Percentiles rank a stretch among this genome's conserved stretches.
Evolutionary conservation across 1,284 basidiomycete genomes (phyloP).

Genomic region (Phenoliferia sp.): DNA sequence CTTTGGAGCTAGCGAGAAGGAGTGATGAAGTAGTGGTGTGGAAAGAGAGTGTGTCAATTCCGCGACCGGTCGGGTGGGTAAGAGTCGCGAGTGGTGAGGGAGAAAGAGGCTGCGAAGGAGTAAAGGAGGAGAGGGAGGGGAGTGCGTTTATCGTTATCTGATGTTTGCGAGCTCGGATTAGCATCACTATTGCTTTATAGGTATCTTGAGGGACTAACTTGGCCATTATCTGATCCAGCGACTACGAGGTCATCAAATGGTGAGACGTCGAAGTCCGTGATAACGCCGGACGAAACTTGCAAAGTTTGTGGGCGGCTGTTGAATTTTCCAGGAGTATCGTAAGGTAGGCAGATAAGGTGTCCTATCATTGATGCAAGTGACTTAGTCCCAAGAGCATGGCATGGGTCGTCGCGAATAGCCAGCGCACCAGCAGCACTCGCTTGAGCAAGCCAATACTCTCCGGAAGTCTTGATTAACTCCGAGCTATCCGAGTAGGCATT

Average conservation of each 20-base stretch:
- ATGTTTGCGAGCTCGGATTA: too few relatives aligned
- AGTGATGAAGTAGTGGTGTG: conserved; percentile 45
- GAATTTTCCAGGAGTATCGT: conserved; percentile 33
- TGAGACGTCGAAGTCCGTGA: conserved; percentile 33
- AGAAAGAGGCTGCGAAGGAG: neutral
- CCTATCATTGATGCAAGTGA: conserved; percentile 19
- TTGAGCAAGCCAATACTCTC: conserved; percentile 28
- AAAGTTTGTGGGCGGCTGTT: conserved; percentile 23
- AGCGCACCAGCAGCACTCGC: conserved; percentile 19
- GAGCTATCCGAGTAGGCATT: conserved; percentile 15
- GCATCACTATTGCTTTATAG: too few relatives aligned
- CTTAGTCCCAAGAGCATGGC: too few relatives aligned
- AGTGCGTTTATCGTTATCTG: conserved; percentile 19
- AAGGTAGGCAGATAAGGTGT: conserved; percentile 30
- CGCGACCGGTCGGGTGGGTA: conserved; percentile 4
- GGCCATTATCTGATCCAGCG: conserved; percentile 27
- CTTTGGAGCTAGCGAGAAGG: conserved; percentile 35
- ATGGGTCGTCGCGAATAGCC: too few relatives aligned
- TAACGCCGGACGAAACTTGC: conserved; percentile 18
- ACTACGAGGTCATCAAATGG: conserved; percentile 33
- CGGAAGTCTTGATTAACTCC: conserved; percentile 21
- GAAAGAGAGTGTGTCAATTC: conserved; percentile 41
- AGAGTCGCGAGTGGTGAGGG: conserved; percentile 6
- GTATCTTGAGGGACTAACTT: conserved; percentile 16
- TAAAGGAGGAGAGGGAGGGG: conserved; percentile 5